Evolutionary conservation across 345 rosid genomes (phyloP).

Genomic region (Rhodamnia rubescens): DNA sequence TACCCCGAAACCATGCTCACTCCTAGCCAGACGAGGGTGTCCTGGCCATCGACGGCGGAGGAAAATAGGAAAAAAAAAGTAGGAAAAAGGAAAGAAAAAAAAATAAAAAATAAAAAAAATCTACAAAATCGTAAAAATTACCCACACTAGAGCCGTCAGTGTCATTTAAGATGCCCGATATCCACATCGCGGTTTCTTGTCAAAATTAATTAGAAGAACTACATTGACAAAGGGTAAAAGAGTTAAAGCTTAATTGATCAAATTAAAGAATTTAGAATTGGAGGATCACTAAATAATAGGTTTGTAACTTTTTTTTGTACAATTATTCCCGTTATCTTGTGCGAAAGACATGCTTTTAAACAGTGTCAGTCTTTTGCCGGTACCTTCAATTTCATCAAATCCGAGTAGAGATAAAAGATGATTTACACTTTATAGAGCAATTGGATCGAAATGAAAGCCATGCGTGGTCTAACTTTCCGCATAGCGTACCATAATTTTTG

Average conservation of each 20-base stretch:
- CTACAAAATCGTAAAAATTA: background rate
- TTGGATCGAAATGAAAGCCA: background rate
- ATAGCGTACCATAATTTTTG: background rate
- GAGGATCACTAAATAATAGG: background rate
- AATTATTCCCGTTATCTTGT: fast-evolving
- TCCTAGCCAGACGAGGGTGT: too few relatives aligned
- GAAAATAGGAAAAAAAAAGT: background rate
- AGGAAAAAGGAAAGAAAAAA: background rate
- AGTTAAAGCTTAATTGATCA: too few relatives aligned
- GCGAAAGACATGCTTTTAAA: background rate
- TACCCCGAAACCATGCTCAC: too few relatives aligned
- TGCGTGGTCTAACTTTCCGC: background rate
- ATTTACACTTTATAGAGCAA: background rate
- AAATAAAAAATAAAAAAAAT: background rate
- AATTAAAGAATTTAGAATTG: too few relatives aligned
- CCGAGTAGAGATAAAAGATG: background rate
- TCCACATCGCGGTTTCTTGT: fast-evolving
- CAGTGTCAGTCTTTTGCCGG: background rate
- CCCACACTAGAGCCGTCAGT: fast-evolving
- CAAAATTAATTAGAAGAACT: fast-evolving
- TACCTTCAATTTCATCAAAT: background rate
- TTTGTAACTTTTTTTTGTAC: fast-evolving
- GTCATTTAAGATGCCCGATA: background rate
- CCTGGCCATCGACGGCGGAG: fast-evolving
- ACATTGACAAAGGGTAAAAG: background rate